Evolutionary conservation across 305 asterid genomes (phyloP).

Genomic region (Nicotiana rustica): DNA sequence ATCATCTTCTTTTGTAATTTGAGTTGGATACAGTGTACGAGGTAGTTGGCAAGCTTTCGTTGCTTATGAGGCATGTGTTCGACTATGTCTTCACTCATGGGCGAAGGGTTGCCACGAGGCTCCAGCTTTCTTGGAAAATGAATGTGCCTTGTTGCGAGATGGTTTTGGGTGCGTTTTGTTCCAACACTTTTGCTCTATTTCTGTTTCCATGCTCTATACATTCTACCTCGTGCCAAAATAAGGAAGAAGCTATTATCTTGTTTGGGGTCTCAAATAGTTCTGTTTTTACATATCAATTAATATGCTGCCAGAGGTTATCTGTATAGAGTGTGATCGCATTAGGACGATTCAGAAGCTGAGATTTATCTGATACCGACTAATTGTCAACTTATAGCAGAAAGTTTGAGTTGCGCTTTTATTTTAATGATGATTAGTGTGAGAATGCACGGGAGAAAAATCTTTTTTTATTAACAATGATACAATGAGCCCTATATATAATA

Average conservation of each 20-base stretch:
- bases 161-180: slow-evolving; percentile 72
- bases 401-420: neutral
- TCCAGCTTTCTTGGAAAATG: slow-evolving; percentile 82
- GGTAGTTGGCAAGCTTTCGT: slow-evolving; percentile 82
- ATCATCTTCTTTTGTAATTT: slow-evolving; percentile 26
- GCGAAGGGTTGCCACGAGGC: slow-evolving; percentile 81
- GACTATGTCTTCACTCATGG: slow-evolving; percentile 96
- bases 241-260: slow-evolving; percentile 22
- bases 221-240: neutral
- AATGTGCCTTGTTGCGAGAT: slow-evolving; percentile 81
- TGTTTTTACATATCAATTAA: neutral
- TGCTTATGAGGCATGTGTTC: slow-evolving; percentile 91
- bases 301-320: slow-evolving; percentile 2
- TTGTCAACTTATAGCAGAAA: neutral
- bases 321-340: neutral
- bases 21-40: slow-evolving; percentile 67
- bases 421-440: neutral
- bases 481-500: too few species aligned
- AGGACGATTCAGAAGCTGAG: slow-evolving; percentile 11
- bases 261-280: slow-evolving; percentile 14
- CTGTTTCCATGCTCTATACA: slow-evolving; percentile 22
- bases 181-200: slow-evolving; percentile 2
- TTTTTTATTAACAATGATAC: too few species aligned
- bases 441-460: too few species aligned
- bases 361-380: neutral